Evolutionary conservation across 179 eudicot species (phyloP).

Genomic region (Dionaea muscipula): DNA sequence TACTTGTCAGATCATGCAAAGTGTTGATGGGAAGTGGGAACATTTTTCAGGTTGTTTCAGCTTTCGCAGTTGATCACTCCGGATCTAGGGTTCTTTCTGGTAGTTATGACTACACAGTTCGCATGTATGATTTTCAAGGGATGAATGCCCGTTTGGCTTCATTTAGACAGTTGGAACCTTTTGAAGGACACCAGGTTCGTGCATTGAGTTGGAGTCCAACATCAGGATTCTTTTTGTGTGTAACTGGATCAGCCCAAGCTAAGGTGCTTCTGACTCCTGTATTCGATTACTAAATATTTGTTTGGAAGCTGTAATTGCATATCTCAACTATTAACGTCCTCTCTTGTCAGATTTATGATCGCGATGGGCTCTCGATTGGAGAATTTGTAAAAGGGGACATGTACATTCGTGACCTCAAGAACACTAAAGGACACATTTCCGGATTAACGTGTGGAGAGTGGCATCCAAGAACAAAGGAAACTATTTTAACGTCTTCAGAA

Average conservation of each 20-base stretch:
- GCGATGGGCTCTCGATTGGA: constrained; percentile 92
- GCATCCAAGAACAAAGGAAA: constrained; percentile 82
- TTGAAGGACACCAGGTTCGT: constrained; percentile 95
- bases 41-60: constrained; percentile 65
- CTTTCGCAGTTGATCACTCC: constrained; percentile 80
- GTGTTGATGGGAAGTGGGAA: background rate
- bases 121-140: constrained; percentile 97
- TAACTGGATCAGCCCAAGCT: constrained; percentile 94
- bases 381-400: constrained; percentile 95
- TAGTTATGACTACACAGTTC: constrained; percentile 80
- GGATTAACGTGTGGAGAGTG: constrained; percentile 98
- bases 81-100: constrained; percentile 96
- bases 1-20: background rate
- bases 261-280: constrained; percentile 37
- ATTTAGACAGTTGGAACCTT: constrained; percentile 91
- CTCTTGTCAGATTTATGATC: constrained; percentile 64
- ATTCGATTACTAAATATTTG: background rate
- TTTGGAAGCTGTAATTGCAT: background rate
- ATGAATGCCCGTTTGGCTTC: constrained; percentile 88
- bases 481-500: constrained; percentile 83
- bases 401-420: constrained; percentile 97
- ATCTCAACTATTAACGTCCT: background rate
- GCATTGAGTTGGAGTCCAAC: constrained; percentile 94
- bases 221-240: constrained; percentile 76
- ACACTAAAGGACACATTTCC: constrained; percentile 93